These are phyloP conservation scores for Linnemannia hyalina DNA, from an alignment of 192 early-diverging fungal genomes.

Conservation along the genomic window DNA sequence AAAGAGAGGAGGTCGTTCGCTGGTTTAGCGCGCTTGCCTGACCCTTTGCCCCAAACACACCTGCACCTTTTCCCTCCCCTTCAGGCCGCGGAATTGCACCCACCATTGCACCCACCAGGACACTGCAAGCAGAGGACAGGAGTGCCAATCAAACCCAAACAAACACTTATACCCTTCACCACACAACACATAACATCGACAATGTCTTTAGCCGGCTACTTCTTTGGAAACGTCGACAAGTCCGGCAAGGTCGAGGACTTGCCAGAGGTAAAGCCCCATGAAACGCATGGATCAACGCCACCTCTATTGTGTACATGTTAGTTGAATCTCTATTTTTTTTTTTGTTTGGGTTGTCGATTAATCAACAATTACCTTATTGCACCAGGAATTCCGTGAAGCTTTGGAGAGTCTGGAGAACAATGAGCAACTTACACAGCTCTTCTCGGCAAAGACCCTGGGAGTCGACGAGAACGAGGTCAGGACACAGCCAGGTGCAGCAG, in stretches of 20 bases:
- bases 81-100: conserved; percentile 3
- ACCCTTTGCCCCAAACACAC: background rate
- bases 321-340: background rate
- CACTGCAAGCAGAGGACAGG: background rate
- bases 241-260: conserved; percentile 82
- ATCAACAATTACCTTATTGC: background rate
- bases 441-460: conserved; percentile 66
- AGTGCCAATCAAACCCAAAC: background rate
- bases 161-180: background rate
- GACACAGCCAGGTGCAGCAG: conserved; percentile 53
- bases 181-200: background rate
- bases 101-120: background rate
- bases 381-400: conserved; percentile 68
- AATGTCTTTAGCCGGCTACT: conserved; percentile 80
- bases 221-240: conserved; percentile 95
- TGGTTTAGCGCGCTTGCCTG: background rate
- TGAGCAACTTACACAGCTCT: conserved; percentile 64
- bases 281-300: background rate
- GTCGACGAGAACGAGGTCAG: conserved; percentile 62
- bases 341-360: background rate
- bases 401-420: conserved; percentile 64
- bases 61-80: background rate
- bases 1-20: background rate
- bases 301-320: background rate
- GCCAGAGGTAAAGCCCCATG: conserved; percentile 53